These are phyloP conservation scores for Fagopyrum esculentum DNA, from an alignment of 148 eudicot species.

Conservation along the genomic window DNA sequence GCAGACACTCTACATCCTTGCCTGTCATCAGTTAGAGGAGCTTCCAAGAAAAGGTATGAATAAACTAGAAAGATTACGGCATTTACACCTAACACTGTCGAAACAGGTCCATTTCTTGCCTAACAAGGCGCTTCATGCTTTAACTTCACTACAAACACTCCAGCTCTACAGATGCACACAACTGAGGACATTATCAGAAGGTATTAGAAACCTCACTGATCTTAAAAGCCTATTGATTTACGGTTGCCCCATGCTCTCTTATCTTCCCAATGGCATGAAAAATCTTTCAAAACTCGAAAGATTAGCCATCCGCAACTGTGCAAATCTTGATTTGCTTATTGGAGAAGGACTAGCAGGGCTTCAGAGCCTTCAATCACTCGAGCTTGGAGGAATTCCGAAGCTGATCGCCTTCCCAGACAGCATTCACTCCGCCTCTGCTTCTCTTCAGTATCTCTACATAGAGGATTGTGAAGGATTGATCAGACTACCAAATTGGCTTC, in stretches of 20 bases:
- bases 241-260: slow-evolving; percentile 6
- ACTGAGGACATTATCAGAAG: neutral
- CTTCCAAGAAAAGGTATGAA: neutral
- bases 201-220: slow-evolving; percentile 3
- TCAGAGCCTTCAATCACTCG: neutral
- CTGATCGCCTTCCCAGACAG: neutral
- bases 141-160: slow-evolving; percentile 1
- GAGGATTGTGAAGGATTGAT: neutral
- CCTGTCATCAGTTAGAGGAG: slow-evolving; percentile 5
- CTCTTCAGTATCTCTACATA: slow-evolving; percentile 6
- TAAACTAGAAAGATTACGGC: slow-evolving; percentile 5
- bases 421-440: slow-evolving; percentile 2
- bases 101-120: slow-evolving; percentile 8
- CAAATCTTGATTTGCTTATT: neutral
- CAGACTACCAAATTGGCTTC: slow-evolving; percentile 4
- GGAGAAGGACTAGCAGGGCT: slow-evolving; percentile 3
- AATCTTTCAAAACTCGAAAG: neutral
- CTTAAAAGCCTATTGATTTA: slow-evolving; percentile 9
- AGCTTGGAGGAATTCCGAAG: slow-evolving; percentile 3
- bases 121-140: slow-evolving; percentile 2
- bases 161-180: slow-evolving; percentile 8
- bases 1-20: slow-evolving; percentile 4
- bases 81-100: slow-evolving; percentile 3
- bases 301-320: slow-evolving; percentile 12
- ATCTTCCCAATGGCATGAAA: slow-evolving; percentile 2